These are phyloP conservation scores for Cadophora luteo-olivacea DNA, from an alignment of 2,329 filamentous ascomycete genomes.

Conservation along the genomic window DNA sequence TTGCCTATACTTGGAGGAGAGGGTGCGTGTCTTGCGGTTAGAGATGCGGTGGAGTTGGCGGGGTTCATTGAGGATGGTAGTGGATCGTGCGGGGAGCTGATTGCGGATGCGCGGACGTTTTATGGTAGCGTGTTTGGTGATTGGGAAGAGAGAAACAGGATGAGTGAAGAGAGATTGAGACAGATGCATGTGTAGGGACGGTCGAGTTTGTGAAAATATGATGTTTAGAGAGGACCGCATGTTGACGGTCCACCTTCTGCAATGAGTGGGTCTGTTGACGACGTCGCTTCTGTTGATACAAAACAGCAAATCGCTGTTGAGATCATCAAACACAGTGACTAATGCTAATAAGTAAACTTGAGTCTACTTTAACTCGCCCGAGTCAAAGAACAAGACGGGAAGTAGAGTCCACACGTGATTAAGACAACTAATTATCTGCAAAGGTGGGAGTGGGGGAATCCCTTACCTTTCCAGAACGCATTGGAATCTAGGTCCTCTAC, in stretches of 20 bases:
- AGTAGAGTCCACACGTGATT: constrained; percentile 4
- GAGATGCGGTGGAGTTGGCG: constrained; percentile 32
- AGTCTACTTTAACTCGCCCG: too few relatives aligned
- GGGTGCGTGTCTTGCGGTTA: constrained; percentile 34
- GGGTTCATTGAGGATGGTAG: constrained; percentile 13
- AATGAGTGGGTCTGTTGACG: background rate
- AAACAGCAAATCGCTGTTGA: too few relatives aligned
- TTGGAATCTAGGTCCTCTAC: background rate
- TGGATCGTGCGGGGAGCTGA: background rate
- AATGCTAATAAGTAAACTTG: too few relatives aligned
- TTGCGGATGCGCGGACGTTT: background rate
- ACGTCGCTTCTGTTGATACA: too few relatives aligned
- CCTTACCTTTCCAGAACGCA: background rate
- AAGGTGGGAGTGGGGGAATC: constrained; percentile 19
- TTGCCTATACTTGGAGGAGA: constrained; percentile 37
- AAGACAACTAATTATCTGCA: background rate
- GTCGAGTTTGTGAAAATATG: constrained; percentile 6
- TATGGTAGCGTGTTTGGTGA: constrained; percentile 18
- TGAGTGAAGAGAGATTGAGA: constrained; percentile 19
- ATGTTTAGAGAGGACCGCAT: background rate
- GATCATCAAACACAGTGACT: too few relatives aligned
- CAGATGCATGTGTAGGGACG: constrained; percentile 20
- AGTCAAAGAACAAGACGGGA: background rate
- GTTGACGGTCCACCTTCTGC: background rate
- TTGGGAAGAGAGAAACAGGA: constrained; percentile 19